Evolutionary conservation across 768 basidiomycete genomes (phyloP).

Genomic region (Dioszegia aurantiaca): DNA sequence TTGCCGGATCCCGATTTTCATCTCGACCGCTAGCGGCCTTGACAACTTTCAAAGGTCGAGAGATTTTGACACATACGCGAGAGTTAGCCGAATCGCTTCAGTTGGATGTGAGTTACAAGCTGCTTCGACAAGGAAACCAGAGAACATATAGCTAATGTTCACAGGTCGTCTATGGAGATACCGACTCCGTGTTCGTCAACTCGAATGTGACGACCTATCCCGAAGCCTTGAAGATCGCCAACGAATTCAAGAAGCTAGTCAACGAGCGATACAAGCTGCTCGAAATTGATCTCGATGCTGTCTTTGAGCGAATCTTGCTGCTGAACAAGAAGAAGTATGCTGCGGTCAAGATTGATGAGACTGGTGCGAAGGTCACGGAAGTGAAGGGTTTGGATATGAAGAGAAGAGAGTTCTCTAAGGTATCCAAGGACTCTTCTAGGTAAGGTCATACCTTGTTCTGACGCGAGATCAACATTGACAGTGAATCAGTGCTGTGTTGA

Average conservation of each 20-base stretch:
- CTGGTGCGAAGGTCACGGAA: conserved; percentile 68
- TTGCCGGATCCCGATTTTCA: conserved; percentile 94
- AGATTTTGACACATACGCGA: conserved; percentile 88
- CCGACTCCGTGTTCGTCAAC: conserved; percentile 98
- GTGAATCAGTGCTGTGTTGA: conserved; percentile 72
- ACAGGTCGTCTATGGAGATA: conserved; percentile 97
- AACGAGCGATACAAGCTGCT: conserved; percentile 93
- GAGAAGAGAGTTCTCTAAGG: conserved; percentile 83
- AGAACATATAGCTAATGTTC: conserved; percentile 11
- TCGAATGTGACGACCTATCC: conserved; percentile 84
- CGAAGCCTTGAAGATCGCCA: conserved; percentile 86
- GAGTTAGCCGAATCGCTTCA: conserved; percentile 86
- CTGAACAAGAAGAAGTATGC: conserved; percentile 99
- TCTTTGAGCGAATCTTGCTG: conserved; percentile 87
- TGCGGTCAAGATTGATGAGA: conserved; percentile 88
- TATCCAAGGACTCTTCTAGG: conserved; percentile 92
- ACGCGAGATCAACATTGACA: neutral
- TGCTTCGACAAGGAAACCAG: neutral
- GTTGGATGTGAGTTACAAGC: conserved; percentile 73
- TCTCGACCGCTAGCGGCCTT: conserved; percentile 94
- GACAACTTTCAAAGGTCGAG: conserved; percentile 95
- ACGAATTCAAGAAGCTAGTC: conserved; percentile 89
- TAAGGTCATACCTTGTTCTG: neutral
- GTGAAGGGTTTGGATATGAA: conserved; percentile 99
- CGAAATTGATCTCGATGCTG: conserved; percentile 91